Conservation (phyloP, 169 alveolate species). For the Plasmodium gonderi region DNA sequence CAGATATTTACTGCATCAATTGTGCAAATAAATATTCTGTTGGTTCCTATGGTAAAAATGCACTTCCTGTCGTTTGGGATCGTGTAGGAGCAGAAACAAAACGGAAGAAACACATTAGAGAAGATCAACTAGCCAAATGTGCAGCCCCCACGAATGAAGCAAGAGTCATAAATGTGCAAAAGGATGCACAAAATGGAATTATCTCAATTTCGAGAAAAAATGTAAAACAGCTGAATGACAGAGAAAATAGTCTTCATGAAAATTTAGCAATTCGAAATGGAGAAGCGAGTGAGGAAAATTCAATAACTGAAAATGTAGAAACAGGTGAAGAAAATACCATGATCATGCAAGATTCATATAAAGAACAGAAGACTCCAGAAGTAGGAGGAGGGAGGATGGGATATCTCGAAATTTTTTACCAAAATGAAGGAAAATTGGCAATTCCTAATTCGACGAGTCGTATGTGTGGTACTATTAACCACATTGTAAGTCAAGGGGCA, state of each 20-base stretch:
- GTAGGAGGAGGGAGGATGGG: too few species aligned
- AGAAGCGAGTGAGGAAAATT: background rate
- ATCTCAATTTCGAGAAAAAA: background rate
- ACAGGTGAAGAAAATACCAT: background rate
- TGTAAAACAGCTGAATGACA: background rate
- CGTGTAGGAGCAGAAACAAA: background rate
- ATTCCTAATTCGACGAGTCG: background rate
- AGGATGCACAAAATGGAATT: too few species aligned
- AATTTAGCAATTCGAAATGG: too few species aligned
- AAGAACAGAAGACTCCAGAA: background rate
- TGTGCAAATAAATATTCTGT: conserved; percentile 38
- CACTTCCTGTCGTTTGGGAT: background rate
- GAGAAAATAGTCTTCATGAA: too few species aligned
- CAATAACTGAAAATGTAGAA: background rate
- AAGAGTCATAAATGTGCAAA: too few species aligned
- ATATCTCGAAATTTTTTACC: background rate
- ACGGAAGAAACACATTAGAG: background rate
- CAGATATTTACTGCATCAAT: conserved; percentile 38
- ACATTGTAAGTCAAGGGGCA: too few species aligned
- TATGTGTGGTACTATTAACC: too few species aligned
- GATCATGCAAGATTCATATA: background rate
- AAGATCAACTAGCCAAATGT: background rate
- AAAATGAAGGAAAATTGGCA: background rate
- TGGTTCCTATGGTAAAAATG: background rate
- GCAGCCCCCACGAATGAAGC: too few species aligned